Base-by-base conservation (phyloP, 331 rosid species). In the Rhamnella rubrinervis region DNA sequence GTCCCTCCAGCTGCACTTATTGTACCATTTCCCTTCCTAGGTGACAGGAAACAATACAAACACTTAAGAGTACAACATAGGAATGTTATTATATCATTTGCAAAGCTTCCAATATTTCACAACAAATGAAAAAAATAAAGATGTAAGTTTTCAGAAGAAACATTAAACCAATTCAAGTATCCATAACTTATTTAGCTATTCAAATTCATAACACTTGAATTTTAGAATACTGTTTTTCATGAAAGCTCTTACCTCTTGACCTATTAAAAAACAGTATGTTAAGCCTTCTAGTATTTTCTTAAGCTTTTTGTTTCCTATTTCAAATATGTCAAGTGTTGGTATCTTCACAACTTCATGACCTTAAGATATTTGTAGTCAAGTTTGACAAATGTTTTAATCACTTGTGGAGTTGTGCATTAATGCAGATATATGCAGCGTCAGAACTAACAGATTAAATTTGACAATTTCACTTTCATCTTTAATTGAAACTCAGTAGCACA, bases 1-100 rank as follows among this genome's bases (percentile, higher is more conserved):
- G 61, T 80, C 72, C 98, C 98, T 53, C 98, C 98, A 61, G 96
- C 97, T 39, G 98, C 98, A 78, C 97, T 88, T 80, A 93, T 82
- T 47, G 76, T 84, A 75, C 98, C 98, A 77, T 79, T 84, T 69
- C 98, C 98, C 83, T 89, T 93, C 90, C 98, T 93, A 78, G 77
- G 75, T 74, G 64, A 83, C 75, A 67, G 19, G 31, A 18, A 41
- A 71, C 37, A 60, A 66, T 64, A 69, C 65, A 68, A 65, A 66
- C n/a, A 65, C 25, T 57, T 68, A 53, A 67, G 51, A 14, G 41
- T 18, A 35, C 23, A 17, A 68, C 67, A 21, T 50, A 59, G 46
- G 38, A 57, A 63, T 39, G 26, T 47, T 44, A 23, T 51, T 25
- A 15, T 3, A 16, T 25, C 53, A 62, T 38, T 8, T 39, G 21